phyloP scores from a whole-genome alignment of 2,329 filamentous ascomycete genomes.

The Pseudophaeomoniella oleicola region DNA sequence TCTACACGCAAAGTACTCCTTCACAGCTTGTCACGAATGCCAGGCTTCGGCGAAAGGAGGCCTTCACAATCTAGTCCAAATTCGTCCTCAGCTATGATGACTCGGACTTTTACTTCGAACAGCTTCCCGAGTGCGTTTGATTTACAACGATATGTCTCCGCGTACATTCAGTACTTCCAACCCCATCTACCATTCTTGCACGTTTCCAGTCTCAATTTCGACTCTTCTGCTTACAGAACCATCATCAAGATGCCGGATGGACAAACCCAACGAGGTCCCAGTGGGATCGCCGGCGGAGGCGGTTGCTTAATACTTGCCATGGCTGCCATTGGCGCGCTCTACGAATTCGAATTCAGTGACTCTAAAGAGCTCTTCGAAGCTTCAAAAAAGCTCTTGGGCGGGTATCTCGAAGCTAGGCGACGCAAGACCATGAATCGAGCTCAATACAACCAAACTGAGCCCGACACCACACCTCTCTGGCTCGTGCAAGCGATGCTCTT shows the following conservation, averaged over 20 bases:
- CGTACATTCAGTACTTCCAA: slow-evolving; percentile 85
- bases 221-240: slow-evolving; percentile 53
- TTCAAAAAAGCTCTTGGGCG: slow-evolving; percentile 87
- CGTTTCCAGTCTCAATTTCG: slow-evolving; percentile 80
- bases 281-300: slow-evolving; percentile 54
- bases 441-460: slow-evolving; percentile 25
- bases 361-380: slow-evolving; percentile 82
- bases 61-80: slow-evolving; percentile 45
- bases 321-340: slow-evolving; percentile 74
- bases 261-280: slow-evolving; percentile 35
- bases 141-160: slow-evolving; percentile 76
- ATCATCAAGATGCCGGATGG: slow-evolving; percentile 43
- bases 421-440: slow-evolving; percentile 65
- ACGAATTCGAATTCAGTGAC: slow-evolving; percentile 66
- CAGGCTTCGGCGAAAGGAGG: slow-evolving; percentile 41
- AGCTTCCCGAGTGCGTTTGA: slow-evolving; percentile 67
- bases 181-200: slow-evolving; percentile 92
- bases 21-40: slow-evolving; percentile 45
- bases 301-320: slow-evolving; percentile 79
- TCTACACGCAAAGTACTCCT: slow-evolving; percentile 49
- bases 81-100: slow-evolving; percentile 29
- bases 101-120: slow-evolving; percentile 25
- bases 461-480: slow-evolving; percentile 65
- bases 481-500: slow-evolving; percentile 93
- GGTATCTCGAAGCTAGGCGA: slow-evolving; percentile 81